These are phyloP conservation scores for Morella rubra DNA, from an alignment of 306 rosid species.

Conservation along the genomic window DNA sequence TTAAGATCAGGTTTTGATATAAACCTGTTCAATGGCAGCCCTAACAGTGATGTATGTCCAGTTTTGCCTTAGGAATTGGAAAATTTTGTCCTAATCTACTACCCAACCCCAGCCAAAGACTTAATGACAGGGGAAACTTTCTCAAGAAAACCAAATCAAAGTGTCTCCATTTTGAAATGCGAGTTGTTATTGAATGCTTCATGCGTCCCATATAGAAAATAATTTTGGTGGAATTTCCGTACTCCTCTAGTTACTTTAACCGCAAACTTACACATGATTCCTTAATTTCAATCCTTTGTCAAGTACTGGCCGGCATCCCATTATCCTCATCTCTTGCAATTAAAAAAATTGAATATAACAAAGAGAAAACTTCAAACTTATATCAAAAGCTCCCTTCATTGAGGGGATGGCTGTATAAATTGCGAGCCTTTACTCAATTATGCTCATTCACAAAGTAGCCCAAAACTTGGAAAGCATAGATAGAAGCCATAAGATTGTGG, in stretches of 20 bases:
- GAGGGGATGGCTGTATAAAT: slow-evolving; percentile 24
- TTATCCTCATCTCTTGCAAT: background rate
- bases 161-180: background rate
- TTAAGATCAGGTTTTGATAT: no score
- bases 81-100: no score
- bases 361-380: background rate
- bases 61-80: no score
- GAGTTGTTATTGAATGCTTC: background rate
- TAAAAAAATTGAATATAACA: background rate
- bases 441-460: slow-evolving; percentile 11
- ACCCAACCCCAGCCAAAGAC: background rate
- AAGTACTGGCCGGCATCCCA: background rate
- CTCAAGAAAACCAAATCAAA: background rate
- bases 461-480: background rate
- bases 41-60: no score
- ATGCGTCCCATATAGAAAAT: no score
- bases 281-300: no score
- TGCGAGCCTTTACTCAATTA: background rate
- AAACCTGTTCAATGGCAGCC: no score
- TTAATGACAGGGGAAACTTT: background rate
- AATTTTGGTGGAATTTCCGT: no score
- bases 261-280: no score
- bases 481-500: background rate
- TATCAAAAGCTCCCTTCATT: background rate
- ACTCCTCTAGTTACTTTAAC: background rate